phyloP scores from a whole-genome alignment of 2,329 filamentous ascomycete species.

The Parastagonospora nodorum region DNA sequence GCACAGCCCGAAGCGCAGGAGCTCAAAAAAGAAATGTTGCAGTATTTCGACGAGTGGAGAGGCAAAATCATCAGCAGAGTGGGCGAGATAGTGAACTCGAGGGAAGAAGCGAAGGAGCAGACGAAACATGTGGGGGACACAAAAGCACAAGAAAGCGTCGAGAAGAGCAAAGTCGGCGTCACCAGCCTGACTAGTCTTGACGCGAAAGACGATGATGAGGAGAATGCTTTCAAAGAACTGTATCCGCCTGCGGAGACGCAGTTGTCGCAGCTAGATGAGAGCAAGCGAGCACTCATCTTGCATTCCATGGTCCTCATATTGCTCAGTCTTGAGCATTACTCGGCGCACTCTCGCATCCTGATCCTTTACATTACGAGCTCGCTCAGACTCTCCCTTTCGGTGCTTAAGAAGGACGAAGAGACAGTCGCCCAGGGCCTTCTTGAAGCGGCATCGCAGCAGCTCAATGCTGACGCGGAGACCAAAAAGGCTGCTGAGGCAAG shows the following conservation, averaged over 20 bases:
- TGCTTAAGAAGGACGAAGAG: slow-evolving; percentile 73
- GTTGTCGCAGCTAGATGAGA: slow-evolving; percentile 62
- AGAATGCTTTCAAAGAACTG: slow-evolving; percentile 47
- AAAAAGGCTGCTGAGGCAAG: slow-evolving; percentile 72
- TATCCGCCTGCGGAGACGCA: slow-evolving; percentile 49
- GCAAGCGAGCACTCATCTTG: slow-evolving; percentile 70
- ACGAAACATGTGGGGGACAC: slow-evolving; percentile 25
- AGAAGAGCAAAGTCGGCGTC: slow-evolving; percentile 24
- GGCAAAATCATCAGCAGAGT: slow-evolving; percentile 71
- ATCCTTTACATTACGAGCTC: slow-evolving; percentile 73
- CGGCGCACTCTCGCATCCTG: slow-evolving; percentile 72
- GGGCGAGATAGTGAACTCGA: slow-evolving; percentile 63
- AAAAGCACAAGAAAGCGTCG: slow-evolving; percentile 35
- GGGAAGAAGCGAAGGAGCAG: slow-evolving; percentile 41
- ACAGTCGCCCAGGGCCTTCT: slow-evolving; percentile 77
- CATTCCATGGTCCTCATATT: slow-evolving; percentile 74
- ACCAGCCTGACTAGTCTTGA: slow-evolving; percentile 34
- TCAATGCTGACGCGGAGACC: slow-evolving; percentile 78
- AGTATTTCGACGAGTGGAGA: slow-evolving; percentile 82
- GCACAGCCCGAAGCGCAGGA: slow-evolving; percentile 61
- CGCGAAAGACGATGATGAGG: slow-evolving; percentile 38
- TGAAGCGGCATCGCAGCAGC: slow-evolving; percentile 69
- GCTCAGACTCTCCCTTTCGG: slow-evolving; percentile 67
- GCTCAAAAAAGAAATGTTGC: slow-evolving; percentile 70
- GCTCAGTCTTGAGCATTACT: slow-evolving; percentile 78